A percentile compares a stretch with the other conserved stretches of the same genome.
phyloP scores from a whole-genome alignment of 1,139 yeast species.

The Pichia sp. region DNA sequence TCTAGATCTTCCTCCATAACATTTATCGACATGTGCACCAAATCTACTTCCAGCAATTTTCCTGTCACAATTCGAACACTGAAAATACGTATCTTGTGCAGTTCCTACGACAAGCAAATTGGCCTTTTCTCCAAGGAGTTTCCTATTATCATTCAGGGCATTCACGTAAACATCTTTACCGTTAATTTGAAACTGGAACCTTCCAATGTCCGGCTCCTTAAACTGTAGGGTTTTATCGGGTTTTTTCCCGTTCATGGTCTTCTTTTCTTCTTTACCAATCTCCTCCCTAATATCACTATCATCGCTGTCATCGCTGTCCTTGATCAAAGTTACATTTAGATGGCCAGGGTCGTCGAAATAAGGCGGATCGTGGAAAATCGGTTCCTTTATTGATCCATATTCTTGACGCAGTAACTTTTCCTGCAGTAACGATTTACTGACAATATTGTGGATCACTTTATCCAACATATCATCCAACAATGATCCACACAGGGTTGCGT shows the following conservation, averaged over 20 bases:
- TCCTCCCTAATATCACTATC: neutral
- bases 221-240: neutral
- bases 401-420: slow-evolving; percentile 30
- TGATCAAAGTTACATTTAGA: neutral
- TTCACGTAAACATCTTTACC: slow-evolving; percentile 46
- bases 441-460: slow-evolving; percentile 35
- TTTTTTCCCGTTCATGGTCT: neutral
- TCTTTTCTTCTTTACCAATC: neutral
- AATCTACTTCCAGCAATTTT: slow-evolving; percentile 86
- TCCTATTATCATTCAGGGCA: slow-evolving; percentile 11
- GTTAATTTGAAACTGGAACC: slow-evolving; percentile 19
- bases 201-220: slow-evolving; percentile 22
- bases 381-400: slow-evolving; percentile 24
- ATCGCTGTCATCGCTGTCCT: neutral
- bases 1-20: slow-evolving; percentile 56
- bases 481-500: slow-evolving; percentile 22
- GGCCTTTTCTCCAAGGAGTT: slow-evolving; percentile 9
- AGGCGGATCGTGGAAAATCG: slow-evolving; percentile 17
- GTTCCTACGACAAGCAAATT: slow-evolving; percentile 9
- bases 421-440: slow-evolving; percentile 30
- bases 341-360: too few relatives aligned
- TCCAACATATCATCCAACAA: slow-evolving; percentile 32
- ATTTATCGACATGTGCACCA: slow-evolving; percentile 88
- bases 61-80: slow-evolving; percentile 74
- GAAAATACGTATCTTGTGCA: slow-evolving; percentile 45